Percentiles rank a stretch among this genome's conserved stretches.
These are phyloP conservation scores for Clonostachys sp. DNA, from an alignment of 2,329 filamentous ascomycete genomes.

Conservation along the genomic window DNA sequence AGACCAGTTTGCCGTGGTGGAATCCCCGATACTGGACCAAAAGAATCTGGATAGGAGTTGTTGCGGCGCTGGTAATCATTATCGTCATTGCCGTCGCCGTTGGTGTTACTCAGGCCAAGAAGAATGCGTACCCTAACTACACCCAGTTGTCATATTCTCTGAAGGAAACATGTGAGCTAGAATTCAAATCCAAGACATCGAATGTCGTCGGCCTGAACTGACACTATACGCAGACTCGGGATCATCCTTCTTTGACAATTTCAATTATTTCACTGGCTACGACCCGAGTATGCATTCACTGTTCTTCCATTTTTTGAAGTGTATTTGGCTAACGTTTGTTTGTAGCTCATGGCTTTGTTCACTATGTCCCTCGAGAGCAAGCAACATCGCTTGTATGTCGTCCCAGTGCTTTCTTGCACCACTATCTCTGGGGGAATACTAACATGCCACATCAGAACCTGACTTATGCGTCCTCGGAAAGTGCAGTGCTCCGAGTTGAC, in stretches of 20 bases:
- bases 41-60: slow-evolving; percentile 49
- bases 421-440: neutral
- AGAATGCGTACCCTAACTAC: slow-evolving; percentile 42
- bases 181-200: neutral
- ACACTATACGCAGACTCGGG: slow-evolving; percentile 35
- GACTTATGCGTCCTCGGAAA: slow-evolving; percentile 49
- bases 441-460: slow-evolving; percentile 43
- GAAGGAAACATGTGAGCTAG: slow-evolving; percentile 40
- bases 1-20: slow-evolving; percentile 28
- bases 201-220: neutral
- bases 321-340: neutral
- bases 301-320: neutral
- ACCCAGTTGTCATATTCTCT: slow-evolving; percentile 38
- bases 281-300: slow-evolving; percentile 33
- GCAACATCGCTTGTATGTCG: slow-evolving; percentile 34
- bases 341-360: slow-evolving; percentile 42
- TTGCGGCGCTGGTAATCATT: slow-evolving; percentile 56
- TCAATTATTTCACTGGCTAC: slow-evolving; percentile 45
- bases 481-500: slow-evolving; percentile 57
- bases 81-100: slow-evolving; percentile 53
- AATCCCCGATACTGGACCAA: slow-evolving; percentile 49
- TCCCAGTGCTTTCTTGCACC: neutral
- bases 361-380: slow-evolving; percentile 41
- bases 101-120: slow-evolving; percentile 29
- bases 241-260: slow-evolving; percentile 48